Percentiles rank a stretch among this genome's conserved stretches.
Conservation (phyloP, 257 asterid genomes). For the Coffea eugenioides region DNA sequence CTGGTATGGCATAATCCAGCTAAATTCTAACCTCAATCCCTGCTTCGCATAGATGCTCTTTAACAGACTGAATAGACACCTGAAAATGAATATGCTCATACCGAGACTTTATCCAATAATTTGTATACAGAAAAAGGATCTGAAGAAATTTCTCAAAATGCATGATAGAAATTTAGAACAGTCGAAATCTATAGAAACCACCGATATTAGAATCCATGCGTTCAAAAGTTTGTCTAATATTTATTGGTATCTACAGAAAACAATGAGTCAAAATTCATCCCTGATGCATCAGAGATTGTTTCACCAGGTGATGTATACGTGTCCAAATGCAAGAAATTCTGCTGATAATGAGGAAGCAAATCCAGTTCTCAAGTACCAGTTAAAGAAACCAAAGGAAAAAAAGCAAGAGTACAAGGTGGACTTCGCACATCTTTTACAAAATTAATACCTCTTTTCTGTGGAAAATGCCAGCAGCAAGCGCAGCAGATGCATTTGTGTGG, state of each 20-base stretch:
- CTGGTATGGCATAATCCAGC: not conserved
- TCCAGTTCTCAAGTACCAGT: not conserved
- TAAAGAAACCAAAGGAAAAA: not conserved
- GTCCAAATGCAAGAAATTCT: not conserved
- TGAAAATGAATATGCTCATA: slow-evolving; percentile 21
- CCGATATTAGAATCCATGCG: not conserved
- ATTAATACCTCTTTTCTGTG: slow-evolving; percentile 81
- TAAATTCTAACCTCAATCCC: slow-evolving; percentile 60
- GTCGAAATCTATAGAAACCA: not conserved
- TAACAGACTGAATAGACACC: slow-evolving; percentile 68
- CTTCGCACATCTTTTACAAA: not conserved
- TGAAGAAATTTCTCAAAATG: not conserved
- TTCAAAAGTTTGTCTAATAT: not conserved
- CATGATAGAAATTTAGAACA: not conserved
- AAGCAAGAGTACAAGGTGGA: not conserved
- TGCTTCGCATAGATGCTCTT: slow-evolving; percentile 48
- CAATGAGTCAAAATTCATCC: too few species aligned
- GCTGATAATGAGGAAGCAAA: not conserved
- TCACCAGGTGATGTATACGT: too few species aligned
- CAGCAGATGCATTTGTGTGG: slow-evolving; percentile 93
- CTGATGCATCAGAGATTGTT: not conserved
- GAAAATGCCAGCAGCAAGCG: slow-evolving; percentile 98
- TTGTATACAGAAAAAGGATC: not conserved
- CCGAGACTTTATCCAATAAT: not conserved
- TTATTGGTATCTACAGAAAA: not conserved